Percentiles rank a stretch among this genome's conserved stretches.
Evolutionary conservation across 768 basidiomycete genomes (phyloP).

Genomic region (Ephemerocybe angulata): DNA sequence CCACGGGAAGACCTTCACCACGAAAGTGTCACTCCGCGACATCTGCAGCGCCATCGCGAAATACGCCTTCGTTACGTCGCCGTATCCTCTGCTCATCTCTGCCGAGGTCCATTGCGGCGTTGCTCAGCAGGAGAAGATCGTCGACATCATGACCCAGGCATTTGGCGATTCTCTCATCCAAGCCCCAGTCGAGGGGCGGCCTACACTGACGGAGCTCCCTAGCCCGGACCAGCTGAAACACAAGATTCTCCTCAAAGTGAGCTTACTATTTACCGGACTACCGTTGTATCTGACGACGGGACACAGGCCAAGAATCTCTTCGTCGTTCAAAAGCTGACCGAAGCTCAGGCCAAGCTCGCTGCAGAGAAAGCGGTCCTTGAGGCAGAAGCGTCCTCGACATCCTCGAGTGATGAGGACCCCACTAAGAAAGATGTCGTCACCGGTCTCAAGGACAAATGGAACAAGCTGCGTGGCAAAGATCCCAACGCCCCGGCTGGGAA

Average conservation of each 20-base stretch:
- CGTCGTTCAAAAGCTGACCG: constrained; percentile 74
- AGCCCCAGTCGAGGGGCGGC: constrained; percentile 40
- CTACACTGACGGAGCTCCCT: constrained; percentile 56
- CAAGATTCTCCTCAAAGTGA: constrained; percentile 79
- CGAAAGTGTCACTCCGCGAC: constrained; percentile 75
- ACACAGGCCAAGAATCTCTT: constrained; percentile 74
- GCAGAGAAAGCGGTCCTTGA: constrained; percentile 62
- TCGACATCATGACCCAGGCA: constrained; percentile 59
- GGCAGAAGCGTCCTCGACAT: constrained; percentile 17
- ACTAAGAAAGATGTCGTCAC: constrained; percentile 9
- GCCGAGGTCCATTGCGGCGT: constrained; percentile 87
- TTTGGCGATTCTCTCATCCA: constrained; percentile 42
- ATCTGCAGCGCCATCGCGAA: constrained; percentile 80
- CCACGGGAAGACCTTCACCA: constrained; percentile 86
- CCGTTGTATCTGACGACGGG: too few species aligned
- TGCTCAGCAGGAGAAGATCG: constrained; percentile 77
- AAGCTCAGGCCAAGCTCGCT: constrained; percentile 53
- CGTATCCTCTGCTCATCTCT: constrained; percentile 90
- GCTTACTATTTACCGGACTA: too few species aligned
- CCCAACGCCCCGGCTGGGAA: constrained; percentile 21
- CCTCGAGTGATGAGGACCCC: constrained; percentile 16
- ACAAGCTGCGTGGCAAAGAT: constrained; percentile 22
- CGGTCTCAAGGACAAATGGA: constrained; percentile 23
- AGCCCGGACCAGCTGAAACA: constrained; percentile 82
- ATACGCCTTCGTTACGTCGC: constrained; percentile 88